A percentile compares a stretch with the other conserved stretches of the same genome.
These are phyloP conservation scores for Aspergillus bridgeri DNA, from an alignment of 495 filamentous ascomycete genomes.

Conservation along the genomic window DNA sequence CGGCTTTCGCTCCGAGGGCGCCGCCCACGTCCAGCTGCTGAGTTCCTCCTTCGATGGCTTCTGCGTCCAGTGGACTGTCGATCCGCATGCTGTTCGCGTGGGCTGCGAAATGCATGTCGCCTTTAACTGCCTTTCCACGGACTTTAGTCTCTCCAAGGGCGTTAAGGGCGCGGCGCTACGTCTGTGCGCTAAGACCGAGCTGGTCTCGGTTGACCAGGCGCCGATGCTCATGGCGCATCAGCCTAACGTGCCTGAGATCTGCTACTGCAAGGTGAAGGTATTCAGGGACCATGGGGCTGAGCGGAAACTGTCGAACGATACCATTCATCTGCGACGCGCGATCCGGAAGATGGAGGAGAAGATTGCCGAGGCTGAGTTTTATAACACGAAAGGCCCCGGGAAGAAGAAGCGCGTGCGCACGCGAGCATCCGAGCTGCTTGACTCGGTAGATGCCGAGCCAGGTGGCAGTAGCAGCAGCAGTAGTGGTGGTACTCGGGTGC, in stretches of 20 bases:
- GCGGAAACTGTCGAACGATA: slow-evolving; percentile 78
- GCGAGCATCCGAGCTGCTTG: too few species aligned
- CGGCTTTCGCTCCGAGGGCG: background rate
- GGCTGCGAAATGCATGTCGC: slow-evolving; percentile 68
- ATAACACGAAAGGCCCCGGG: background rate
- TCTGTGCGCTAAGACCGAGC: slow-evolving; percentile 77
- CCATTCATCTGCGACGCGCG: slow-evolving; percentile 76
- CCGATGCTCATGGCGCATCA: slow-evolving; percentile 2
- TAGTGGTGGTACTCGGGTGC: too few species aligned
- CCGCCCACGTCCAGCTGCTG: slow-evolving; percentile 52
- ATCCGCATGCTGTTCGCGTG: slow-evolving; percentile 22
- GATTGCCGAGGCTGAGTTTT: slow-evolving; percentile 41
- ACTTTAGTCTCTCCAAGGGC: slow-evolving; percentile 87
- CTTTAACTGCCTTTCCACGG: slow-evolving; percentile 87
- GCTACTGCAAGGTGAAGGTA: slow-evolving; percentile 84
- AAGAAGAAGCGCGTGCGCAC: background rate
- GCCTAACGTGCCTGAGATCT: slow-evolving; percentile 56
- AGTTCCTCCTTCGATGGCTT: slow-evolving; percentile 78
- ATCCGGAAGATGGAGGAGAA: slow-evolving; percentile 85
- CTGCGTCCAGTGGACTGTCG: slow-evolving; percentile 68
- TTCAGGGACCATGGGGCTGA: slow-evolving; percentile 86
- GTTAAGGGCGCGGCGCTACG: slow-evolving; percentile 84
- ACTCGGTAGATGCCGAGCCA: too few species aligned
- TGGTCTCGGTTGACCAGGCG: slow-evolving; percentile 30
- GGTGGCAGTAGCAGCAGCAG: background rate